Base-by-base conservation (phyloP, 2,329 filamentous ascomycete species). In the Septoria linicola region DNA sequence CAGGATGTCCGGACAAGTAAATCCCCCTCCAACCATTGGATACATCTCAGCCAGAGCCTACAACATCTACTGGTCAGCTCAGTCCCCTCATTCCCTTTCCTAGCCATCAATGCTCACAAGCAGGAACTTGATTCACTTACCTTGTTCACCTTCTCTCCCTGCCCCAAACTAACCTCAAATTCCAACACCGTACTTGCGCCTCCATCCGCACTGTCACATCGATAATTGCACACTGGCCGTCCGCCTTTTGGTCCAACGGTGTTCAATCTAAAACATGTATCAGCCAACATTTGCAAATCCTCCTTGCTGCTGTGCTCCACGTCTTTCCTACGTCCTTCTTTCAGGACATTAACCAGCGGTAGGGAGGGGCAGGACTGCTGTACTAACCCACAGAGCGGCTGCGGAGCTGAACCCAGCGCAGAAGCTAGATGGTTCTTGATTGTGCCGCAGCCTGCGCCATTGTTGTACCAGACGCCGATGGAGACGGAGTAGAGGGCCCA, bases 111-210 rank as follows among this genome's bases (percentile, higher is more conserved):
- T 13, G 13, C 4, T 0, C 7, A 32, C n/a, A 6, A n/a, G 11
- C 13, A 4, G 8, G 27, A 14, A 21, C 10, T n/a, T n/a, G n/a
- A 10, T 27, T 10, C 23, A 32, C 41, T 34, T 19, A 43, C 41
- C 14, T 16, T 19, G n/a, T 43, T 34, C 6, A 43, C 41, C 14
- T 31, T 20, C 10, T 31, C 27, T 1, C 41, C 41, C 41, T 43
- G 27, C 41, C 25, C 41, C 16, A 43, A 21, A 43, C 25, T 32
- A 19, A 34, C 27, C 27, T 43, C 25, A 43, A 43, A 43, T 5
- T 34, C 27, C 41, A 43, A 43, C 10, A 43, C 4, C 17, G 41
- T 43, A 11, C 41, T 31, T 11, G 27, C 25, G 3, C 11, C 41
- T 20, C 41, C 41, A 19, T 43, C 41, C 1, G 27, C 25, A n/a